Conservation (phyloP, 2,329 filamentous ascomycete genomes). For the Xylogone sp. region DNA sequence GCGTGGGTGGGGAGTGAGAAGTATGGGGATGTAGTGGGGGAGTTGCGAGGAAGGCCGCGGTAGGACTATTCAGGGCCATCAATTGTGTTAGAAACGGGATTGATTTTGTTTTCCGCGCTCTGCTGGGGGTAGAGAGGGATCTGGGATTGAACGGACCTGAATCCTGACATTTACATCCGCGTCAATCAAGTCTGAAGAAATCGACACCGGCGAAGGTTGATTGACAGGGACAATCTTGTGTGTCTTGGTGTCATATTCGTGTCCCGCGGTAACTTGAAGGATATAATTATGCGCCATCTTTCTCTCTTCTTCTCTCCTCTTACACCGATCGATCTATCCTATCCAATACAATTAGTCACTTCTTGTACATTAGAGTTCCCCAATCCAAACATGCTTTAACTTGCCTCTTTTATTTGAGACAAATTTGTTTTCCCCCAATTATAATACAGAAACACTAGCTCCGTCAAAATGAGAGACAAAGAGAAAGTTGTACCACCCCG, state of each 20-base stretch:
- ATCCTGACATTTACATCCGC: conserved; percentile 73
- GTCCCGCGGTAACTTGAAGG: conserved; percentile 77
- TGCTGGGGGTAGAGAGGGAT: no score
- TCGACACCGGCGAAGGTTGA: conserved; percentile 53
- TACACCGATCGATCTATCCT: no score
- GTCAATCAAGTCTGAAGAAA: conserved; percentile 62
- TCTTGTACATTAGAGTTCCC: no score
- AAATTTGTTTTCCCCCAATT: no score
- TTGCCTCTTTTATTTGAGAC: no score
- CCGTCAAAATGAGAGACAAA: no score
- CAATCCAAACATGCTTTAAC: no score
- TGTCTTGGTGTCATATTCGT: conserved; percentile 67
- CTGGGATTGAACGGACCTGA: conserved; percentile 39
- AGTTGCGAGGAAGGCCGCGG: conserved; percentile 65
- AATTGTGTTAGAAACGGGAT: background rate
- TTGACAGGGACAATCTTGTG: conserved; percentile 78
- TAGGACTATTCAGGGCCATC: conserved; percentile 50
- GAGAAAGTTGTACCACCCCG: no score
- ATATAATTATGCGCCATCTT: conserved; percentile 69
- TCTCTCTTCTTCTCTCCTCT: background rate
- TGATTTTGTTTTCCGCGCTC: background rate
- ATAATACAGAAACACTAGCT: no score
- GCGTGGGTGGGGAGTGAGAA: conserved; percentile 68
- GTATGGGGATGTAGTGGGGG: conserved; percentile 70
- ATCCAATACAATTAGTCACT: no score